Evolutionary conservation across 371 early-diverging fungal genomes (phyloP).

Genomic region (Entomophthora muscae): DNA sequence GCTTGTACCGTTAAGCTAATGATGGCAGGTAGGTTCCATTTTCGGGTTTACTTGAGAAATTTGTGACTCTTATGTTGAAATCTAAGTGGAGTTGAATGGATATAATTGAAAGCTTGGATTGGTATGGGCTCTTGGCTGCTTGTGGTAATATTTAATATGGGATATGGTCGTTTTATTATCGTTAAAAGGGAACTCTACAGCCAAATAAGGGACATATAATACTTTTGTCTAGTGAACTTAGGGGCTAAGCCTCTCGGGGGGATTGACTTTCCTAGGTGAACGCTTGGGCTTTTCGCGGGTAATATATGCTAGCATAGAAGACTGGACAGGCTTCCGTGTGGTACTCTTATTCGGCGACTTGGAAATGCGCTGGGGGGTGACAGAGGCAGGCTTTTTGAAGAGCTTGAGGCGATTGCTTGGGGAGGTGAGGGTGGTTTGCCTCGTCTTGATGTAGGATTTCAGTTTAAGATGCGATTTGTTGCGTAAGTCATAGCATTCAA

Average conservation of each 20-base stretch:
- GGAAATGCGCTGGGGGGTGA: not conserved
- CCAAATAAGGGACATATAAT: not conserved
- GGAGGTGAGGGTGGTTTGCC: not conserved
- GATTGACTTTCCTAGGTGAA: not conserved
- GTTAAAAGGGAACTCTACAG: not conserved
- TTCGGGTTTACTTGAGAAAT: too few species aligned
- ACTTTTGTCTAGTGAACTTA: not conserved
- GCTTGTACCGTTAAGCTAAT: too few species aligned
- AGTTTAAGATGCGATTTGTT: not conserved
- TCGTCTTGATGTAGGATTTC: not conserved
- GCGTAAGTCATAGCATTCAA: not conserved
- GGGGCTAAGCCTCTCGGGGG: not conserved
- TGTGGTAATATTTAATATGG: too few species aligned
- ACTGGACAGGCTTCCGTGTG: not conserved
- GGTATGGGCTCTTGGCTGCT: too few species aligned
- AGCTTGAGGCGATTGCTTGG: not conserved
- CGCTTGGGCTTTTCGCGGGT: not conserved
- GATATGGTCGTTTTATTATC: too few species aligned
- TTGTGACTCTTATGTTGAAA: too few species aligned
- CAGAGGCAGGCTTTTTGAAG: not conserved
- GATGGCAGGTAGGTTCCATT: too few species aligned
- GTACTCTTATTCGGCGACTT: not conserved
- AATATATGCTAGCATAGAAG: not conserved
- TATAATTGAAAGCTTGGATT: too few species aligned
- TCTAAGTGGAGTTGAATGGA: too few species aligned